phyloP scores from a whole-genome alignment of 2,329 filamentous ascomycete genomes.

The Stylonectria norvegica region DNA sequence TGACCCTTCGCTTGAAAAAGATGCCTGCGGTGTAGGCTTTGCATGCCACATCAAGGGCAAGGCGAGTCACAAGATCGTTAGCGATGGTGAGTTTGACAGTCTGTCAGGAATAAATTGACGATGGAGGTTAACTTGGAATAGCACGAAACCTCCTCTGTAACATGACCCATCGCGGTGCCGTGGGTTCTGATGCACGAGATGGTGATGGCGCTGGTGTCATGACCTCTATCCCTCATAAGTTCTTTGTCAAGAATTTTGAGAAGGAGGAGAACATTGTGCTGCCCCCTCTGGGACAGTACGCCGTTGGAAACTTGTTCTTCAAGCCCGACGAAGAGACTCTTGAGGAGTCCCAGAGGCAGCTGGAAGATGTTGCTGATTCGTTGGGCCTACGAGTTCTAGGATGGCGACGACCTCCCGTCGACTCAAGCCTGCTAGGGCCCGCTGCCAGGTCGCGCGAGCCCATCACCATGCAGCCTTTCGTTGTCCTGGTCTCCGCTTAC shows the following conservation, averaged over 20 bases:
- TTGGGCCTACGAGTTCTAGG: conserved; percentile 87
- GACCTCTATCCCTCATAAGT: conserved; percentile 97
- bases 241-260: conserved; percentile 98
- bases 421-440: conserved; percentile 88
- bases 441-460: conserved; percentile 93
- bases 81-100: conserved; percentile 71
- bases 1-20: conserved; percentile 92
- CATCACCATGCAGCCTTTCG: conserved; percentile 90
- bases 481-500: conserved; percentile 82
- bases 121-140: conserved; percentile 35
- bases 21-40: conserved; percentile 99
- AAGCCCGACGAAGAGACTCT: conserved; percentile 90
- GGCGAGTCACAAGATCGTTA: conserved; percentile 96
- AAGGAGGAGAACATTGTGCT: conserved; percentile 84
- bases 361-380: conserved; percentile 88
- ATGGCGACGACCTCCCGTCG: conserved; percentile 92
- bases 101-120: too few relatives aligned
- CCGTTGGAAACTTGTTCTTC: conserved; percentile 96
- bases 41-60: conserved; percentile 98
- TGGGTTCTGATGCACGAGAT: conserved; percentile 95
- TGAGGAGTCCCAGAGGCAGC: conserved; percentile 84
- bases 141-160: conserved; percentile 95
- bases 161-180: conserved; percentile 99
- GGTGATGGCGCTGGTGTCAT: conserved; percentile 98
- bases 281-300: conserved; percentile 87